Percentiles rank a stretch among this genome's conserved stretches.
phyloP scores from a whole-genome alignment of 768 basidiomycete species.

The Pleurotus citrinopileatus region DNA sequence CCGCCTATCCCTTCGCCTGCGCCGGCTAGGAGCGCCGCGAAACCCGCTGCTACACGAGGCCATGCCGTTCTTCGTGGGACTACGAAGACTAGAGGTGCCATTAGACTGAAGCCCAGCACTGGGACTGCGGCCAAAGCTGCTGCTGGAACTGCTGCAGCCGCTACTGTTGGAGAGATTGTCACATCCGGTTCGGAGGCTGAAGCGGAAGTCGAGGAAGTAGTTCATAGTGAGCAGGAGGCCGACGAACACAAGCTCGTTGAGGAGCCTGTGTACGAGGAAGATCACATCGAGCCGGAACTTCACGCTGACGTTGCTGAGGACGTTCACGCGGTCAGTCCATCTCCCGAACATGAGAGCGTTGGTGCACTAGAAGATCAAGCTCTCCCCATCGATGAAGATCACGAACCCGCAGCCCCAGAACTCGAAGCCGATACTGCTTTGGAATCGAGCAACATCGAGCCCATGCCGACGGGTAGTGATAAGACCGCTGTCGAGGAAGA shows the following conservation, averaged over 20 bases:
- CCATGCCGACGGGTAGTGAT: constrained; percentile 2
- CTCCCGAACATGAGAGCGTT: not conserved
- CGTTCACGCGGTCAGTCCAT: not conserved
- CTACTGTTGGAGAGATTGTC: constrained; percentile 9
- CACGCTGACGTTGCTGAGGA: not conserved
- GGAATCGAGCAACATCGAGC: constrained; percentile 5
- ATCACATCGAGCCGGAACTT: not conserved
- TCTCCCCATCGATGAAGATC: constrained; percentile 4
- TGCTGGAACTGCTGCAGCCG: constrained; percentile 18
- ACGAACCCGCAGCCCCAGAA: not conserved
- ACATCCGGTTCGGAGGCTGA: not conserved
- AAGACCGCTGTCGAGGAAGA: not conserved
- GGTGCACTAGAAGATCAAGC: not conserved
- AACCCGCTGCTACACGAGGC: constrained; percentile 23
- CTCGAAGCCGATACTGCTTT: not conserved
- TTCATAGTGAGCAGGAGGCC: not conserved
- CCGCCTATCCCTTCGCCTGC: constrained; percentile 30
- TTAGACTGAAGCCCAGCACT: constrained; percentile 18
- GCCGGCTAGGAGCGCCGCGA: constrained; percentile 21
- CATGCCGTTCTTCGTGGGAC: constrained; percentile 25
- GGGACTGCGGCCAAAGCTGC: constrained; percentile 17
- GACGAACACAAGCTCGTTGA: not conserved
- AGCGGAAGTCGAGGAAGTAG: constrained; percentile 1
- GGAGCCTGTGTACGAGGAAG: constrained; percentile 4
- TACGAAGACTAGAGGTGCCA: constrained; percentile 18